phyloP scores from a whole-genome alignment of 208 protist genomes.

The Tritrichomonas musculus region DNA sequence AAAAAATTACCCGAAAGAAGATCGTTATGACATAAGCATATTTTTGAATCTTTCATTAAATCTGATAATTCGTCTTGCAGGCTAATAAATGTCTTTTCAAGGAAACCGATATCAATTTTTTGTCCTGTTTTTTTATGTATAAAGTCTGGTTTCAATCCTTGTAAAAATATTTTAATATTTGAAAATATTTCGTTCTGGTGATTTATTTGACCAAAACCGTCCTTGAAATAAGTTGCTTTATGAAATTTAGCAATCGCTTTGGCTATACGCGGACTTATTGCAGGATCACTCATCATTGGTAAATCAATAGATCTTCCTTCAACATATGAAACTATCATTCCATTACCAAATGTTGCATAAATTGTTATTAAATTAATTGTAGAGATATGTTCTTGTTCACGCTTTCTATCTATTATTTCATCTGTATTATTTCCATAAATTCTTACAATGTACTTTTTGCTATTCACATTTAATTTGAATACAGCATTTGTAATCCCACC shows the following conservation, averaged over 20 bases:
- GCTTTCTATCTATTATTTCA: neutral
- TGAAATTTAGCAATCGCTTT: neutral
- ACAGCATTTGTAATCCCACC: slow-evolving; percentile 18
- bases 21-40: neutral
- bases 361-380: neutral
- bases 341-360: neutral
- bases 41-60: neutral
- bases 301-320: neutral
- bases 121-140: neutral
- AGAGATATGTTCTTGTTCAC: neutral
- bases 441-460: neutral
- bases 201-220: too few relatives aligned
- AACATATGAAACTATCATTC: neutral
- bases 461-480: neutral
- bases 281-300: neutral
- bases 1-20: neutral
- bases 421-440: neutral
- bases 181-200: neutral
- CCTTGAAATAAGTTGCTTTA: neutral
- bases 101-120: neutral
- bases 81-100: neutral
- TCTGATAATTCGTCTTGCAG: neutral
- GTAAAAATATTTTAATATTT: neutral
- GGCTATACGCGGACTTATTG: neutral
- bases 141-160: neutral